Percentiles rank a stretch among this genome's conserved stretches.
phyloP scores from a whole-genome alignment of 768 basidiomycete genomes.

The Mycena rebaudengoi region DNA sequence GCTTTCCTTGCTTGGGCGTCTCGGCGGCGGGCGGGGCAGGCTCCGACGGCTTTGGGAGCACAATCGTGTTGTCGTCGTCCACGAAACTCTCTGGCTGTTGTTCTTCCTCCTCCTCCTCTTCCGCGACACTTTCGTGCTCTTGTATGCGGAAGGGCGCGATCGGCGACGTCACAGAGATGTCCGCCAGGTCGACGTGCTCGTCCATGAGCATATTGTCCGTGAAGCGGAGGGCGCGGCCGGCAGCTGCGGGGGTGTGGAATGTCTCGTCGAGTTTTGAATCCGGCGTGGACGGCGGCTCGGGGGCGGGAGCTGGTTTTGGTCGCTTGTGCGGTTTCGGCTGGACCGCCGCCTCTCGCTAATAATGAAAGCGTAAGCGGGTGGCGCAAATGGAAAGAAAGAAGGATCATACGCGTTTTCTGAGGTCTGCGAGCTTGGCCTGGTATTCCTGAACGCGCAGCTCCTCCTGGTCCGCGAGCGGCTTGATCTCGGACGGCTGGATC shows the following conservation, averaged over 20 bases:
- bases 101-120: slow-evolving; percentile 1
- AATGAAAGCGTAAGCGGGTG: neutral
- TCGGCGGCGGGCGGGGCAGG: slow-evolving; percentile 14
- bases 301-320: neutral
- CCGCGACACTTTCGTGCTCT: neutral
- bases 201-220: slow-evolving; percentile 68
- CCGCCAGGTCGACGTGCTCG: slow-evolving; percentile 67
- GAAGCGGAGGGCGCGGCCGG: slow-evolving; percentile 69
- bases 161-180: slow-evolving; percentile 59
- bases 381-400: neutral
- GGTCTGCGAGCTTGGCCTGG: slow-evolving; percentile 46
- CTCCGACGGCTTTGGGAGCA: slow-evolving; percentile 9
- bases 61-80: slow-evolving; percentile 21
- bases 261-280: slow-evolving; percentile 60
- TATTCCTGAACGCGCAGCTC: slow-evolving; percentile 49
- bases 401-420: slow-evolving; percentile 49
- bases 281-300: slow-evolving; percentile 13
- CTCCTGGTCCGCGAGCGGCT: slow-evolving; percentile 50
- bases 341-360: slow-evolving; percentile 18
- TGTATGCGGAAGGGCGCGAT: slow-evolving; percentile 24
- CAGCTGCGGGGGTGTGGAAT: slow-evolving; percentile 66
- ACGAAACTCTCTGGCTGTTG: neutral
- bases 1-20: slow-evolving; percentile 41
- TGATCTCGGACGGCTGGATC: slow-evolving; percentile 37
- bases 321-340: slow-evolving; percentile 11